Conservation (phyloP, 306 rosid genomes). For the Lablab purpureus region DNA sequence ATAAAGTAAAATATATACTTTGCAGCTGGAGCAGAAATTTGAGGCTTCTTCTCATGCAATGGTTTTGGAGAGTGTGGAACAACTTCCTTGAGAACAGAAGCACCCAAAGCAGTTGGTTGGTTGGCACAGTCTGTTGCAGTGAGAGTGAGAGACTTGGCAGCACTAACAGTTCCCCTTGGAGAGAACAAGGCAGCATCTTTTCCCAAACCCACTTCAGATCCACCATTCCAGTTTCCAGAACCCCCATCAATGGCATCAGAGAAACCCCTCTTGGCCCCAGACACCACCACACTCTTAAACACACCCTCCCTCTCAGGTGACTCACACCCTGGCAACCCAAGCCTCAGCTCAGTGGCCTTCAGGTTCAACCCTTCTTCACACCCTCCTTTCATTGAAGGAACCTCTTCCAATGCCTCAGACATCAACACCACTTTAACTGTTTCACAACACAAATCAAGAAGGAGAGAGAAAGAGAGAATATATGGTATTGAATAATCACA, state of each 20-base stretch:
- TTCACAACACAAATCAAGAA: conserved; percentile 47
- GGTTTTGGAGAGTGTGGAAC: conserved; percentile 70
- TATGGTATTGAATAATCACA: conserved; percentile 38
- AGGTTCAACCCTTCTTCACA: conserved; percentile 72
- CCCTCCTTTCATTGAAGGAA: conserved; percentile 70
- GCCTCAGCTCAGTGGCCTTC: conserved; percentile 87
- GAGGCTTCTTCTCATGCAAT: conserved; percentile 77
- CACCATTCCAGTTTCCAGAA: conserved; percentile 62
- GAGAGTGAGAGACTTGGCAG: conserved; percentile 48
- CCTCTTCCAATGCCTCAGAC: conserved; percentile 68
- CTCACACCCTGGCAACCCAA: conserved; percentile 91
- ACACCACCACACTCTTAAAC: conserved; percentile 62
- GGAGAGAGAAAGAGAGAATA: background rate
- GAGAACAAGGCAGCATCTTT: conserved; percentile 72
- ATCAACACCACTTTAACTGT: conserved; percentile 49
- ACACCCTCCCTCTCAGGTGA: conserved; percentile 77
- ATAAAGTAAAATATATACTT: conserved; percentile 57
- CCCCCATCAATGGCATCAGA: conserved; percentile 88
- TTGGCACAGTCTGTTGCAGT: conserved; percentile 51
- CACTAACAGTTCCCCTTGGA: conserved; percentile 55
- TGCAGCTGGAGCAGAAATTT: conserved; percentile 72
- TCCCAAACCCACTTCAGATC: conserved; percentile 70
- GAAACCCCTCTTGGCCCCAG: conserved; percentile 92
- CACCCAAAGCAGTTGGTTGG: conserved; percentile 54
- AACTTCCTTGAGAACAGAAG: conserved; percentile 51